Evolutionary conservation across 441 rosid genomes (phyloP).

Genomic region (Pelargonium cotyledonis): DNA sequence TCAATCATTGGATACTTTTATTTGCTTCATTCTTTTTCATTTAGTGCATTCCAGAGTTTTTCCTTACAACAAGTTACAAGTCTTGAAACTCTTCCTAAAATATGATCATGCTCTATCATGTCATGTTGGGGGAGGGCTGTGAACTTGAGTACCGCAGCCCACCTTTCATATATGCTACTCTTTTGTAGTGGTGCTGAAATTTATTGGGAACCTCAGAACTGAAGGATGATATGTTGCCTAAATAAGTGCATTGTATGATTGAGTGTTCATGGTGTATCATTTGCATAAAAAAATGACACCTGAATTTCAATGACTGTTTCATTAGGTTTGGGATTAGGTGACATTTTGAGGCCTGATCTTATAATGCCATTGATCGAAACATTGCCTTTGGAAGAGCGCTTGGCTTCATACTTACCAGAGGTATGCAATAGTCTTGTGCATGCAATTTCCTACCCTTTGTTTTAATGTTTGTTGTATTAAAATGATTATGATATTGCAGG

Average conservation of each 20-base stretch:
- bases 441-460: conserved; percentile 2
- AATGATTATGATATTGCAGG: conserved; percentile 43
- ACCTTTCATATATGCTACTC: neutral
- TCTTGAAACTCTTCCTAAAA: neutral
- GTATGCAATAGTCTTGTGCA: conserved; percentile 29
- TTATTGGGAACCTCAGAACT: neutral
- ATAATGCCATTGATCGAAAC: conserved; percentile 80
- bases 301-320: conserved; percentile 10
- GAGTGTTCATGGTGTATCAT: neutral
- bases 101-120: neutral
- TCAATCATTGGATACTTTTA: neutral
- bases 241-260: neutral
- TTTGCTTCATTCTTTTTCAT: conserved; percentile 3
- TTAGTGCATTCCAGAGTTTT: neutral
- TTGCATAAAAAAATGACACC: conserved; percentile 6
- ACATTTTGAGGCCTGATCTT: conserved; percentile 78
- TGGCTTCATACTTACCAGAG: conserved; percentile 80
- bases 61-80: neutral
- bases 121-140: conserved; percentile 5
- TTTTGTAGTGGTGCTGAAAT: neutral
- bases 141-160: neutral
- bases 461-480: conserved; percentile 9
- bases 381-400: conserved; percentile 52
- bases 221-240: neutral
- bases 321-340: conserved; percentile 74